Evolutionary conservation across 345 rosid species (phyloP).

Genomic region (Salix udensis): DNA sequence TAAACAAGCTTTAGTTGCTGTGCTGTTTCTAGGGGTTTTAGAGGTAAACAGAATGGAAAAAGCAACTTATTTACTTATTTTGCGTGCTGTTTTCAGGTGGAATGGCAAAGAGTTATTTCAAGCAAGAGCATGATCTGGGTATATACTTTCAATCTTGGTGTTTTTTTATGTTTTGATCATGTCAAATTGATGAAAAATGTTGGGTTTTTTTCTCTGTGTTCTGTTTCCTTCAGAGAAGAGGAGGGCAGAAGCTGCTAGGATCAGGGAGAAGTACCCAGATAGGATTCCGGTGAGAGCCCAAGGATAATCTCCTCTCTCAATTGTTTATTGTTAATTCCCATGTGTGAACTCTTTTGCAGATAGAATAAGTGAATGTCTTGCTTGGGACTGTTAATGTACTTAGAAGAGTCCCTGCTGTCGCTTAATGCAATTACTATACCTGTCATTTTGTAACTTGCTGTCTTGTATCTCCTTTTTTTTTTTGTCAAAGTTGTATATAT

Average conservation of each 20-base stretch:
- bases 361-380: not conserved
- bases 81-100: conserved; percentile 26
- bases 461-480: not conserved
- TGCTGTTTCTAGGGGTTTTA: not conserved
- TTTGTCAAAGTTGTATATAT: not conserved
- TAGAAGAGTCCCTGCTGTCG: not conserved
- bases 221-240: conserved; percentile 67
- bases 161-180: not conserved
- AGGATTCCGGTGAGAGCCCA: conserved; percentile 76
- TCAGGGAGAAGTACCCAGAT: conserved; percentile 89
- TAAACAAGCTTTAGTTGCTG: not conserved
- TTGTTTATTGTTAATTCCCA: not conserved
- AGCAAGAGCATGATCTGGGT: conserved; percentile 95
- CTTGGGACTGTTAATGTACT: not conserved
- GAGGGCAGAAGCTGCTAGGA: conserved; percentile 89
- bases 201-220: not conserved
- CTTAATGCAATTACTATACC: not conserved
- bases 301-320: not conserved
- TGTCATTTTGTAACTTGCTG: not conserved
- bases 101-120: conserved; percentile 86
- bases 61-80: not conserved
- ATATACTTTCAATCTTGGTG: conserved; percentile 5
- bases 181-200: not conserved
- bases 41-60: not conserved
- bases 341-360: not conserved